These are phyloP conservation scores for Nannizzia gypsea DNA, from an alignment of 2,329 filamentous ascomycete genomes.

Conservation along the genomic window DNA sequence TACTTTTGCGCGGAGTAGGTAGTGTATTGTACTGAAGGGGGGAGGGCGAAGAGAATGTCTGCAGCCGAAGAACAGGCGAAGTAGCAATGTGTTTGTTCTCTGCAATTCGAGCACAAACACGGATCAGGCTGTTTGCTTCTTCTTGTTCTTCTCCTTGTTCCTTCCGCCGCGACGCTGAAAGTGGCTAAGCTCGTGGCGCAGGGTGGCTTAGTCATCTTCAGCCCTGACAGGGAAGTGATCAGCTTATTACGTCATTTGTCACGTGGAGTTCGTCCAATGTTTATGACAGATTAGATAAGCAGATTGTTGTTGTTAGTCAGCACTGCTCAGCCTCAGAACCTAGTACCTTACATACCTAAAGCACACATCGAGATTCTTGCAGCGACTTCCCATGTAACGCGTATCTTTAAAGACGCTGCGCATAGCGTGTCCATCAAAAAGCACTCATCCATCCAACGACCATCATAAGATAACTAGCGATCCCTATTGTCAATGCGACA, in stretches of 20 bases:
- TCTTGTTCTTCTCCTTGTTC: not conserved
- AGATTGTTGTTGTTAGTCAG: too few species aligned
- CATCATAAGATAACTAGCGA: too few species aligned
- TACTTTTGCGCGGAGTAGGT: not conserved
- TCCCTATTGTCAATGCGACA: too few species aligned
- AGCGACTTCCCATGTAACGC: too few species aligned
- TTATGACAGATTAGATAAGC: not conserved
- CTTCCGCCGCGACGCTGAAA: not conserved
- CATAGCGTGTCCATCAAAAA: too few species aligned
- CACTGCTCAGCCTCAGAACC: not conserved
- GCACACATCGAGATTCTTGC: too few species aligned
- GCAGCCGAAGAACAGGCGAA: not conserved
- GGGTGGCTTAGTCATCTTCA: not conserved
- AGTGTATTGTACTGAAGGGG: not conserved
- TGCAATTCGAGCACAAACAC: not conserved
- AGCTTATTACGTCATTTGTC: not conserved
- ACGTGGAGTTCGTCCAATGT: not conserved
- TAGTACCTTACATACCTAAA: too few species aligned
- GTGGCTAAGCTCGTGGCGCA: slow-evolving; percentile 2
- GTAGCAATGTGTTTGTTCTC: not conserved
- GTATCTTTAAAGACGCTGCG: too few species aligned
- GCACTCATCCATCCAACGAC: too few species aligned
- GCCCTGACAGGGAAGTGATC: not conserved
- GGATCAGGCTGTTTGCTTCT: not conserved
- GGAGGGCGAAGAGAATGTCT: not conserved